Evolutionary conservation across 2,329 filamentous ascomycete genomes (phyloP).

Genomic region (Rhexocercosporidium sp.): DNA sequence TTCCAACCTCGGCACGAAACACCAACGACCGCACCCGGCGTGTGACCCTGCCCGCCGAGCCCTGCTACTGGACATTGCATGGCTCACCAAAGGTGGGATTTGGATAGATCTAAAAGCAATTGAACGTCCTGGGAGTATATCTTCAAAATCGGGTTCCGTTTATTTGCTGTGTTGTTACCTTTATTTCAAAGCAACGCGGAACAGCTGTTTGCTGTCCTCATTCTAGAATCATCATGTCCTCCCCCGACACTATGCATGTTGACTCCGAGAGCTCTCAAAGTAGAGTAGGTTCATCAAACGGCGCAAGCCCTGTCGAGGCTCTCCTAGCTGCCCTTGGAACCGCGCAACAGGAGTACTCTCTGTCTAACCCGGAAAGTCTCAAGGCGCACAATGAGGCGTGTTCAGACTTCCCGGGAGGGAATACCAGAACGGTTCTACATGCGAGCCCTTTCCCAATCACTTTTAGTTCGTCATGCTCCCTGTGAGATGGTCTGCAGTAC

Average conservation of each 20-base stretch:
- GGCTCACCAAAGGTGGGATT: conserved; percentile 4
- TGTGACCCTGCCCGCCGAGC: too few relatives aligned
- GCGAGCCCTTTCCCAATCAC: conserved; percentile 35
- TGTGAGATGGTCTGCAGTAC: too few relatives aligned
- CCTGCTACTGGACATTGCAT: too few relatives aligned
- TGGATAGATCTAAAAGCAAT: too few relatives aligned
- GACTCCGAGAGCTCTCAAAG: conserved; percentile 2
- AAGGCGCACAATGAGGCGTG: conserved; percentile 32
- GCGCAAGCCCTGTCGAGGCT: neutral
- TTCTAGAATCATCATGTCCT: neutral
- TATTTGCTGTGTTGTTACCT: neutral
- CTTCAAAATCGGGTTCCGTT: neutral
- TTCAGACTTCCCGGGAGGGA: conserved; percentile 35
- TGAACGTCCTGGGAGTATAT: too few relatives aligned
- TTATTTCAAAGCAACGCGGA: neutral
- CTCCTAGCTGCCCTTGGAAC: conserved; percentile 7
- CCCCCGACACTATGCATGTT: neutral
- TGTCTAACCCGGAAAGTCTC: conserved; percentile 25
- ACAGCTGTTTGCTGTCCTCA: neutral
- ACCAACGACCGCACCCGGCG: neutral
- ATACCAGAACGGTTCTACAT: conserved; percentile 36
- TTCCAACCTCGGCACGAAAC: neutral
- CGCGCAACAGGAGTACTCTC: conserved; percentile 22
- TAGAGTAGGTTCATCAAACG: neutral
- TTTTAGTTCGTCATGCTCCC: conserved; percentile 17